Percentiles rank a stretch among this genome's conserved stretches.
Evolutionary conservation across 164 flowering plant genomes (phyloP).

Genomic region (Magnolia kwangsiensis): DNA sequence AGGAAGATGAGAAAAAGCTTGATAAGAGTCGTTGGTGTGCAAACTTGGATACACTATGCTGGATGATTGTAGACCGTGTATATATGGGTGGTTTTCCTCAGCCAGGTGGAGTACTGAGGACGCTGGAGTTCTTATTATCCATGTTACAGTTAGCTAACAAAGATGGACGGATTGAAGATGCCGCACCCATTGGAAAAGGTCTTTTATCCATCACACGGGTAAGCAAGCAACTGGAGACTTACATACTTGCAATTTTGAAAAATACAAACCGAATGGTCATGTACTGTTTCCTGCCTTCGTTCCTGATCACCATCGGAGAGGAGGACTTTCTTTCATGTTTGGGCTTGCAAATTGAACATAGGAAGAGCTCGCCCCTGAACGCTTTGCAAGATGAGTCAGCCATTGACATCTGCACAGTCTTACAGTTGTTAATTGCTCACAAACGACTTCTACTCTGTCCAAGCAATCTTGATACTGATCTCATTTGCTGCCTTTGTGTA

Average conservation of each 20-base stretch:
- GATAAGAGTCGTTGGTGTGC: conserved; percentile 90
- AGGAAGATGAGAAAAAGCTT: conserved; percentile 83
- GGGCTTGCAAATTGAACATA: conserved; percentile 68
- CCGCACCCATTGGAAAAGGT: conserved; percentile 69
- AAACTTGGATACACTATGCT: conserved; percentile 82
- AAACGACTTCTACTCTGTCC: conserved; percentile 85
- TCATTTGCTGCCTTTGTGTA: conserved; percentile 84
- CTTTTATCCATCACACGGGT: conserved; percentile 86
- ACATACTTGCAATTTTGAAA: conserved; percentile 80
- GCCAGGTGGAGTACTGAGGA: conserved; percentile 67
- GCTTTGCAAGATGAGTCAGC: conserved; percentile 51
- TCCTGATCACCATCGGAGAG: conserved; percentile 73
- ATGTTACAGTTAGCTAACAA: conserved; percentile 95
- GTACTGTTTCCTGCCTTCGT: conserved; percentile 91
- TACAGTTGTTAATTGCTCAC: conserved; percentile 88
- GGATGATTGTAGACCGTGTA: conserved; percentile 94
- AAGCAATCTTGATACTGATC: conserved; percentile 83
- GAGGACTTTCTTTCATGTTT: conserved; percentile 66
- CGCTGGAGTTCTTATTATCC: conserved; percentile 87
- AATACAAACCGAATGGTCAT: conserved; percentile 88
- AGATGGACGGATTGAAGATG: conserved; percentile 92
- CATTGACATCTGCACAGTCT: conserved; percentile 64
- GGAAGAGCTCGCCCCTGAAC: conserved; percentile 31
- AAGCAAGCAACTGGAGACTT: conserved; percentile 83
- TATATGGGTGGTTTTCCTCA: conserved; percentile 97